Evolutionary conservation across 495 filamentous ascomycete species (phyloP).

Genomic region (Astrocystis sublimbata): DNA sequence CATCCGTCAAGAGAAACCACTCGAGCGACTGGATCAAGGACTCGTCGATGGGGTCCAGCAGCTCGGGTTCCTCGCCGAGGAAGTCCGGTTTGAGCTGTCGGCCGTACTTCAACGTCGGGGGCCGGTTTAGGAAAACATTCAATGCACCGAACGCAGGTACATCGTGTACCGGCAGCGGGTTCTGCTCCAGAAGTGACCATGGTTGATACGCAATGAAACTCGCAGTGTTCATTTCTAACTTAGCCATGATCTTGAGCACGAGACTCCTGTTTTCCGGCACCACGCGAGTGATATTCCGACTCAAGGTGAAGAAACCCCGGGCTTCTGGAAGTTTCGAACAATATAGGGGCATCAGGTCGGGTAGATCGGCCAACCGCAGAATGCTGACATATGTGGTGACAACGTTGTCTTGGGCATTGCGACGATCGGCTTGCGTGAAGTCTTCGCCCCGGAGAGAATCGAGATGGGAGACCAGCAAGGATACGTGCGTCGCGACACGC

Average conservation of each 20-base stretch:
- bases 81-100: constrained; percentile 60
- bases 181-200: constrained; percentile 51
- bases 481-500: constrained; percentile 63
- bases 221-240: constrained; percentile 51
- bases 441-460: constrained; percentile 50
- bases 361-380: constrained; percentile 65
- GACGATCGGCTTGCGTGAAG: constrained; percentile 37
- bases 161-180: constrained; percentile 20
- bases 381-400: constrained; percentile 80
- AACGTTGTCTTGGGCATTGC: constrained; percentile 58
- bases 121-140: constrained; percentile 49
- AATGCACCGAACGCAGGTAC: constrained; percentile 43
- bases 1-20: constrained; percentile 77
- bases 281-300: constrained; percentile 58
- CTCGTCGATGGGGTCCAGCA: constrained; percentile 58
- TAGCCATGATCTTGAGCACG: constrained; percentile 63
- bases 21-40: constrained; percentile 76
- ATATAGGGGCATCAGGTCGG: constrained; percentile 81
- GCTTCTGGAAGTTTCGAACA: constrained; percentile 67
- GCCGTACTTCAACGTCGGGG: constrained; percentile 48
- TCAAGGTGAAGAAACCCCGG: constrained; percentile 52
- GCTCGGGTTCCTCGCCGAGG: constrained; percentile 61
- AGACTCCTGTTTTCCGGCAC: constrained; percentile 48
- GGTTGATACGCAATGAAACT: constrained; percentile 57
- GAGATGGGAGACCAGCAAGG: constrained; percentile 48